Evolutionary conservation across 768 basidiomycete species (phyloP).

Genomic region (Thelephora aurantiotincta): DNA sequence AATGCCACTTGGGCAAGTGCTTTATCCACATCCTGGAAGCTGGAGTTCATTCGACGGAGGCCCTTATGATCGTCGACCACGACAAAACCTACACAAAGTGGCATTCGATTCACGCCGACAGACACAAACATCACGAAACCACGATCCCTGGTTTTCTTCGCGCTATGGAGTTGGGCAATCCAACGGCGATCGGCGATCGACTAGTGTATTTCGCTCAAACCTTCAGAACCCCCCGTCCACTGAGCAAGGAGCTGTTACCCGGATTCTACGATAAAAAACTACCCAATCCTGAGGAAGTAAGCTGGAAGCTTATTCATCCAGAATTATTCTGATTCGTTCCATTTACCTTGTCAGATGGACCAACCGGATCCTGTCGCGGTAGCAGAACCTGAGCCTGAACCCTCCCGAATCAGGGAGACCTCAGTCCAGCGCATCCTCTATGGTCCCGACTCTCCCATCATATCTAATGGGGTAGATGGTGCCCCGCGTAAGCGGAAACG

Average conservation of each 20-base stretch:
- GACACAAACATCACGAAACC: constrained; percentile 9
- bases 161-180: constrained; percentile 24
- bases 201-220: constrained; percentile 32
- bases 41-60: constrained; percentile 24
- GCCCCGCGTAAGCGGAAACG: too few species aligned
- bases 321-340: too few species aligned
- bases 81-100: constrained; percentile 12
- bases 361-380: too few species aligned
- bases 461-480: too few species aligned
- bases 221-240: constrained; percentile 34
- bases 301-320: constrained; percentile 1
- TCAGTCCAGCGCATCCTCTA: neutral
- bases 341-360: too few species aligned
- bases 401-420: neutral
- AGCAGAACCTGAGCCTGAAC: neutral
- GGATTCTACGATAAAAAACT: constrained; percentile 48
- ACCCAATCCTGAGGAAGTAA: constrained; percentile 1
- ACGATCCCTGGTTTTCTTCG: constrained; percentile 8
- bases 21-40: constrained; percentile 21
- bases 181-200: constrained; percentile 18
- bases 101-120: constrained; percentile 20
- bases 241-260: constrained; percentile 23
- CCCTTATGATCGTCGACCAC: constrained; percentile 12
- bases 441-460: neutral
- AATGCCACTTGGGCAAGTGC: constrained; percentile 24